These are phyloP conservation scores for Dendrocalamus sinicus DNA, from an alignment of 176 grass and related monocot genomes.

Conservation along the genomic window DNA sequence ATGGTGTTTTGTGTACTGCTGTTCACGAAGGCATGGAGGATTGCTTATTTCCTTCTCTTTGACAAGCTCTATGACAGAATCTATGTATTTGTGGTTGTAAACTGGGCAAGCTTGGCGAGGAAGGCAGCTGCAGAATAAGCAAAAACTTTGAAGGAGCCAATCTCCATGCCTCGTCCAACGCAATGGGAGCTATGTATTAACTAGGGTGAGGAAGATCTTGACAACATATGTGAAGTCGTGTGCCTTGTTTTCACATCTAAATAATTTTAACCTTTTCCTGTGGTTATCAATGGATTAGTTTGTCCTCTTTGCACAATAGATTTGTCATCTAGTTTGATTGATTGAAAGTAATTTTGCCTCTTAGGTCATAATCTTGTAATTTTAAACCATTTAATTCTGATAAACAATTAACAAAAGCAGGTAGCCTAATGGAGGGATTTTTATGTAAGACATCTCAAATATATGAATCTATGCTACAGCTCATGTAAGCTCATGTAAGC, in stretches of 20 bases:
- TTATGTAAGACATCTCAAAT: too few relatives aligned
- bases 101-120: constrained; percentile 4
- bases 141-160: not conserved
- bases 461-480: too few relatives aligned
- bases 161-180: not conserved
- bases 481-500: too few relatives aligned
- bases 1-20: constrained; percentile 34
- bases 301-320: not conserved
- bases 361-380: too few relatives aligned
- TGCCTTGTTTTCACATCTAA: not conserved
- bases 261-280: not conserved
- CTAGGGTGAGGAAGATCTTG: not conserved
- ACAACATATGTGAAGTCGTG: not conserved
- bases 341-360: too few relatives aligned
- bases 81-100: not conserved
- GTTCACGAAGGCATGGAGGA: constrained; percentile 38
- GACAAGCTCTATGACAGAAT: not conserved
- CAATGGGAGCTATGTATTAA: not conserved
- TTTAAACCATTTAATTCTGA: too few relatives aligned
- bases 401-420: too few relatives aligned
- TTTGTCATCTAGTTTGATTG: not conserved
- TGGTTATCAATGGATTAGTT: not conserved
- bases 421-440: too few relatives aligned
- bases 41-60: constrained; percentile 37
- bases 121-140: not conserved